These are phyloP conservation scores for Sphagnurus paluster DNA, from an alignment of 1,284 basidiomycete genomes.

Conservation along the genomic window DNA sequence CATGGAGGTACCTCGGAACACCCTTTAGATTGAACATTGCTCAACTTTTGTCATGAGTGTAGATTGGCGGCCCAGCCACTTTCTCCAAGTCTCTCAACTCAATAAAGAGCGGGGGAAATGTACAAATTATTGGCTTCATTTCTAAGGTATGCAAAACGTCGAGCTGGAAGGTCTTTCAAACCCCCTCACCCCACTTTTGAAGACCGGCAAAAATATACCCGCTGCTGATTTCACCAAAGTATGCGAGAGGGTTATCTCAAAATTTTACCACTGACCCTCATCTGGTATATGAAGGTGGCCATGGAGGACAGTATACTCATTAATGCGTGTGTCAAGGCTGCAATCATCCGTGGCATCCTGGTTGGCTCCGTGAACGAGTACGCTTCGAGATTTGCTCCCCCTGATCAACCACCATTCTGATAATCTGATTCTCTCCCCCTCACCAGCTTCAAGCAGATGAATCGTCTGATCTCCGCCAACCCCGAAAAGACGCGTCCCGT, in stretches of 20 bases:
- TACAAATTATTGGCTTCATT: constrained; percentile 51
- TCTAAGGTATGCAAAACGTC: no score
- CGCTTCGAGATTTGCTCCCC: constrained; percentile 5
- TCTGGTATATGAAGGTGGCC: constrained; percentile 8
- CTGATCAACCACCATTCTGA: no score
- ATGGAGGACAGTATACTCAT: constrained; percentile 12
- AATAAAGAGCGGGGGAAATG: constrained; percentile 41
- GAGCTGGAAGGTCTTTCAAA: no score
- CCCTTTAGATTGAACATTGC: neutral
- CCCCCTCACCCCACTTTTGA: no score
- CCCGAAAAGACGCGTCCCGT: constrained; percentile 42
- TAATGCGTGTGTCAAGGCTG: constrained; percentile 16
- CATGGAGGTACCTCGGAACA: constrained; percentile 38
- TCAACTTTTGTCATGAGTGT: neutral
- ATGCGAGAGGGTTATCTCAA: neutral
- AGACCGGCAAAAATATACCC: no score
- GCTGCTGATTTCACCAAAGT: no score
- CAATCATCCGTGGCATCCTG: constrained; percentile 34
- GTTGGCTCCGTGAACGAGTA: constrained; percentile 34
- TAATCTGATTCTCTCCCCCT: neutral
- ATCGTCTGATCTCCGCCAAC: constrained; percentile 39
- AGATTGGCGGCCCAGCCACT: constrained; percentile 55
- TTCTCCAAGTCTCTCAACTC: constrained; percentile 45
- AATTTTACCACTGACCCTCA: neutral
- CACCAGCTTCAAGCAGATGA: constrained; percentile 47